A percentile compares a stretch with the other conserved stretches of the same genome.
phyloP scores from a whole-genome alignment of 306 rosid genomes.

The Medicago truncatula region MtrunA17r5.0-ANR NC_053049.1:33561501-33562000 shows the following conservation, averaged over 20 bases:
- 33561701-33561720: background rate
- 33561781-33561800: constrained; percentile 12
- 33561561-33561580: constrained; percentile 32
- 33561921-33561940: background rate
- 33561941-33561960: too few relatives aligned
- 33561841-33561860: constrained; percentile 8
- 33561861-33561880: constrained; percentile 14
- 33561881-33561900: background rate
- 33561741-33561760: background rate
- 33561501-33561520: constrained; percentile 1
- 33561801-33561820: background rate
- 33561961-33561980: background rate
- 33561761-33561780: constrained; percentile 12
- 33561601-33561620: constrained; percentile 88
- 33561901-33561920: constrained; percentile 1
- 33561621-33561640: constrained; percentile 93
- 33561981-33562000: background rate
- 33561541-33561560: constrained; percentile 21
- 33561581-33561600: constrained; percentile 87
- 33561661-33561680: constrained; percentile 64
- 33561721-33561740: background rate
- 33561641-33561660: constrained; percentile 88
- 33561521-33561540: constrained; percentile 23
- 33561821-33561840: constrained; percentile 6
- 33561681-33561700: constrained; percentile 13